Base-by-base conservation (phyloP, 176 grass and related monocot species). In the Phyllostachys edulis region DNA sequence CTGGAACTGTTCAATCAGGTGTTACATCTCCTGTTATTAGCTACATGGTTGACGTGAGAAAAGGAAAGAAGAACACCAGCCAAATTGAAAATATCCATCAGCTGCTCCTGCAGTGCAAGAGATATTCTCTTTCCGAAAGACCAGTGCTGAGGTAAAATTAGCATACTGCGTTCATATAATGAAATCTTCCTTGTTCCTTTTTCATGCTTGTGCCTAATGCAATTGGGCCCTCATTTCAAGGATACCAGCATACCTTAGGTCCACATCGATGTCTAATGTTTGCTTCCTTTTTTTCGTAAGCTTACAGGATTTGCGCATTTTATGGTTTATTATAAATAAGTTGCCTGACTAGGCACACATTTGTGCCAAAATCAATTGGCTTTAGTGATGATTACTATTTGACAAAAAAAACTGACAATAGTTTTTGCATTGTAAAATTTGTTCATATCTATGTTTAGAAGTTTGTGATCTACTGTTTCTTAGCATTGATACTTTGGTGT, bases 31-130 rank as follows among this genome's bases (percentile, higher is more conserved):
- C 88, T 62, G 2, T 90, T 49, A 71, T 86, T 77, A 90, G 82
- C 69, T 94, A 90, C 80, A 88, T 93, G 72, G 77, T 79, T 55
- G 83, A 86, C 88, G 69, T 72, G 0, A 90, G 62, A 80, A 93
- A 93, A 84, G 89, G 89, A 86, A 99, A 95, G 86, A 92, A 90
- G 42, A 82, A 87, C 44, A 80, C 85, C 18, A 90, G 83, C 81
- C 88, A 95, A 69, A 83, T 89, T 41, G 96, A 98, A 80, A 92
- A 96, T 82, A 78, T 80, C 40, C 91, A 96, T 70, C 93, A n/a
- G n/a, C n/a, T n/a, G n/a, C n/a, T n/a, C n/a, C n/a, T n/a, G n/a
- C n/a, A n/a, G n/a, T n/a, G 69, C 44, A 17, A 81, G 69, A 63
- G 87, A 96, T 51, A 72, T 63, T 79, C 49, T 90, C 86, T n/a